Conservation (phyloP, 179 eudicot genomes). For the Camellia oleifera region DNA sequence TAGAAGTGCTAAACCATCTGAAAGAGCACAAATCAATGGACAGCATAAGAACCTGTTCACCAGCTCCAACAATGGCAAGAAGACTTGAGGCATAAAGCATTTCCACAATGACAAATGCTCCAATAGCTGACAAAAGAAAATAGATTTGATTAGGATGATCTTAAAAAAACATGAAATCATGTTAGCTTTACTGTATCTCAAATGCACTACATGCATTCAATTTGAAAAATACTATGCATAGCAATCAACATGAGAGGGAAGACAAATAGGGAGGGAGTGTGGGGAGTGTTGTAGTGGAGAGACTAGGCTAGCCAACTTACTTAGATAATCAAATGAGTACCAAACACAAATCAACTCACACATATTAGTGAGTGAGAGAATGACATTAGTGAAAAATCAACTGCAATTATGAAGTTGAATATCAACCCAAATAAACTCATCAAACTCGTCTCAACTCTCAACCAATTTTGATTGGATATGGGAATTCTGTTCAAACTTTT, state of each 20-base stretch:
- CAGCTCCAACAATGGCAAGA: conserved; percentile 96
- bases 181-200: neutral
- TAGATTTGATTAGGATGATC: conserved; percentile 11
- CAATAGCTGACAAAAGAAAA: conserved; percentile 48
- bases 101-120: conserved; percentile 82
- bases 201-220: neutral
- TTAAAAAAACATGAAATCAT: neutral
- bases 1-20: conserved; percentile 1
- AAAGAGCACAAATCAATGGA: neutral
- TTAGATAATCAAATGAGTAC: too few species aligned
- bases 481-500: too few species aligned
- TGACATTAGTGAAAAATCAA: too few species aligned
- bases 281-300: too few species aligned
- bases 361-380: too few species aligned
- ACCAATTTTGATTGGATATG: too few species aligned
- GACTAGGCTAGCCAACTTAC: too few species aligned
- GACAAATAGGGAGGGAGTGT: neutral
- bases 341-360: too few species aligned
- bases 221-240: neutral
- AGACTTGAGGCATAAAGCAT: conserved; percentile 86
- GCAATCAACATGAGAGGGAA: neutral
- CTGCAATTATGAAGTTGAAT: too few species aligned
- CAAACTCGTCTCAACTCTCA: too few species aligned
- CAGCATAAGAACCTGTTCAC: conserved; percentile 66
- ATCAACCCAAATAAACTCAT: too few species aligned